Conservation (phyloP, 2,329 filamentous ascomycete genomes). For the Aureobasidium sp. region DNA sequence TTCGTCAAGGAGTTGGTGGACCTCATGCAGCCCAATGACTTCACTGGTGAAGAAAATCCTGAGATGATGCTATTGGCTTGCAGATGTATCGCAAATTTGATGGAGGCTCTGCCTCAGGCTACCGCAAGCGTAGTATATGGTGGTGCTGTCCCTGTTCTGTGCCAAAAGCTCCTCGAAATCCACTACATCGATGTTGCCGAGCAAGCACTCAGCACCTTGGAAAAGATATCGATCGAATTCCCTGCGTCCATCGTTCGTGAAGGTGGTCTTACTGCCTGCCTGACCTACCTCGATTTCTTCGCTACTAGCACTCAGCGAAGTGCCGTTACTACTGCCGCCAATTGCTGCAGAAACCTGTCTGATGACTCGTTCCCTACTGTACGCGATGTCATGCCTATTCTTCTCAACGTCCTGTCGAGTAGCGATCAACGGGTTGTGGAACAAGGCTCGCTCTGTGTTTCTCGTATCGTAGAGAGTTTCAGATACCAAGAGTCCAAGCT, state of each 20-base stretch:
- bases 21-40: conserved; percentile 85
- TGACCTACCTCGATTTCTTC: conserved; percentile 96
- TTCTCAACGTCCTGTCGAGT: conserved; percentile 82
- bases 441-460: conserved; percentile 91
- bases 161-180: conserved; percentile 91
- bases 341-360: conserved; percentile 94
- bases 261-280: conserved; percentile 87
- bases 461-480: conserved; percentile 94
- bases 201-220: conserved; percentile 89
- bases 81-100: conserved; percentile 89
- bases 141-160: conserved; percentile 89
- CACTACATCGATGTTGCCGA: conserved; percentile 96
- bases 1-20: conserved; percentile 91
- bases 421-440: conserved; percentile 96
- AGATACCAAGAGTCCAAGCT: conserved; percentile 79
- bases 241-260: conserved; percentile 91
- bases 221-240: conserved; percentile 96
- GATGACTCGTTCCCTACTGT: conserved; percentile 89
- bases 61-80: conserved; percentile 97
- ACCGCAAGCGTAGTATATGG: conserved; percentile 95
- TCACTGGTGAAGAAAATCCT: conserved; percentile 73
- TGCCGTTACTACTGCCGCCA: conserved; percentile 92
- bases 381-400: conserved; percentile 90
- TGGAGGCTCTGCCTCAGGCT: conserved; percentile 90
- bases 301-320: conserved; percentile 94